Base-by-base conservation (phyloP, 768 basidiomycete genomes). In the Amanita rimosa region DNA sequence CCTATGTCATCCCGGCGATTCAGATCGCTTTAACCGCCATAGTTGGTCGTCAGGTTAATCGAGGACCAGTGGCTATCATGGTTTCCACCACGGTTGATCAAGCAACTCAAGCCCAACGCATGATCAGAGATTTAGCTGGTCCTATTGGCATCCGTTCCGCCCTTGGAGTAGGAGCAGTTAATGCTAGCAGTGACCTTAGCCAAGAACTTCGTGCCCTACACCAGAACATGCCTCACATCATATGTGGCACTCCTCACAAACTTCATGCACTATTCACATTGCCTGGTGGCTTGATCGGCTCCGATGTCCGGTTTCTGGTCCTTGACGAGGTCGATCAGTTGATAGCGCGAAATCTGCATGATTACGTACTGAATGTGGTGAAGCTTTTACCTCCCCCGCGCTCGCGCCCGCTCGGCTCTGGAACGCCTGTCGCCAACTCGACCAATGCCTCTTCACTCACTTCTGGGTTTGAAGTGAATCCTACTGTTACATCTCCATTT, bases 81-180 rank as follows among this genome's bases (percentile, higher is more conserved):
- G 77, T 98, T 37, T 97, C 95, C 16, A 98, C 96, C 0, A 99
- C 95, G 0, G 94, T 98, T 19, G 96, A 99, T 67, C 96, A 98
- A 64, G 94, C 96, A 5, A 95, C 92, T 2, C 96, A 98, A 65
- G 94, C 94, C 22, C 90, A 92, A 56, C 82, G 89, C 24, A 91
- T 93, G 85, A 88, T 90, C 58, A 82, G 94, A 38, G 94, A 96
- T 62, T 71, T 99, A 21, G 96, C 96, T 22, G 85, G 88, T 1
- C 83, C 89, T 8, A 91, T 98, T 56, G 94, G 95, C 10, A 82
- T 99, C 47, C 78, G 88, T 44, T 91, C 89, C 51, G 89, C 88
- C 11, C 74, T 97, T 9, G 90, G 89, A 17, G 84, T 95, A 3
- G 93, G 91, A 43, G 70, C 81, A 5, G 81, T 86, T 0, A 78